These are phyloP conservation scores for Amanita thiersii DNA, from an alignment of 768 basidiomycete genomes.

Conservation along the genomic window DNA sequence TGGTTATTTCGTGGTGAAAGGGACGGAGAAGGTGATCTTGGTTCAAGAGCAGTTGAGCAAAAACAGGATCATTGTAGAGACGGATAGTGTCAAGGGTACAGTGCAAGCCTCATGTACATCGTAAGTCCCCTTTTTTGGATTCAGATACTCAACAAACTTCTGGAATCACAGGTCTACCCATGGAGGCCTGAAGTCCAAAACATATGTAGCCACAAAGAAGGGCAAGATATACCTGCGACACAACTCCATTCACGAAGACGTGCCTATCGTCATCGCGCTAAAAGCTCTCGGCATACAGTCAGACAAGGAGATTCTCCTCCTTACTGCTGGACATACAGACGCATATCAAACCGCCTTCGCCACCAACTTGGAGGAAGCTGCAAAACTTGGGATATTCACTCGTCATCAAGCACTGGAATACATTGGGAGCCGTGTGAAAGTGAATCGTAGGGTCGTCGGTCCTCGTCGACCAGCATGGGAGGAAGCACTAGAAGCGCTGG, in stretches of 20 bases:
- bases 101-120: constrained; percentile 96
- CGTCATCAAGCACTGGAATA: constrained; percentile 92
- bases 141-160: neutral
- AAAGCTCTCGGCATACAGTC: constrained; percentile 96
- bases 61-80: constrained; percentile 98
- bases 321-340: constrained; percentile 89
- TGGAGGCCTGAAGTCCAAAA: constrained; percentile 89
- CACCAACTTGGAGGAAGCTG: constrained; percentile 89
- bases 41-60: constrained; percentile 99
- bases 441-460: constrained; percentile 75
- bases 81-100: constrained; percentile 78
- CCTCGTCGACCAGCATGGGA: constrained; percentile 84
- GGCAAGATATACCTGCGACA: constrained; percentile 93
- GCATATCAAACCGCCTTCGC: constrained; percentile 82
- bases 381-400: constrained; percentile 86
- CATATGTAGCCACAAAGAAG: constrained; percentile 94
- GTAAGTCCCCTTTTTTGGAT: constrained; percentile 39
- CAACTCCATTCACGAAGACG: constrained; percentile 95
- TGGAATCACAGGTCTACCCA: constrained; percentile 55
- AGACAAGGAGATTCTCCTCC: constrained; percentile 93
- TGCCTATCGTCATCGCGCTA: constrained; percentile 92
- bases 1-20: constrained; percentile 99
- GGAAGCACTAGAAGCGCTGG: constrained; percentile 93
- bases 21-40: constrained; percentile 98
- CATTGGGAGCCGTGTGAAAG: constrained; percentile 88